phyloP scores from a whole-genome alignment of 2,329 filamentous ascomycete genomes.

The Hypoxylon sp. region DNA sequence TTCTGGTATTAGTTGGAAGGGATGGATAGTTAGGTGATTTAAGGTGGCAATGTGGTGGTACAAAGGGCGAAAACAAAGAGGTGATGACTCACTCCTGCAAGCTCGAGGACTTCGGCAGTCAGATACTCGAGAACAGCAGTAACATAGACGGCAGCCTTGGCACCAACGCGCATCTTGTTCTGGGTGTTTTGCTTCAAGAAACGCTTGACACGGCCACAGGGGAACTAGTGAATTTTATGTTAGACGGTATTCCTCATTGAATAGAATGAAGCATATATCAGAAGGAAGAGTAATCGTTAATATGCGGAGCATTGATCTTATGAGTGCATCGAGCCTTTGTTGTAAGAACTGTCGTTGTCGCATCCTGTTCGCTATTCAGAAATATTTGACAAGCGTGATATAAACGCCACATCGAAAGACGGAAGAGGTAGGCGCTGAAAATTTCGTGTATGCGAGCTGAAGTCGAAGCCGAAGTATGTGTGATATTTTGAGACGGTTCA shows the following conservation, averaged over 20 bases:
- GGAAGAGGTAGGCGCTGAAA: background rate
- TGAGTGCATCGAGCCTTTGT: background rate
- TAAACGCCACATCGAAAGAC: background rate
- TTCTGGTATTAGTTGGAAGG: slow-evolving; percentile 18
- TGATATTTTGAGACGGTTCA: slow-evolving; percentile 10
- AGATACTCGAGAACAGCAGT: slow-evolving; percentile 98
- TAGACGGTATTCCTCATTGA: slow-evolving; percentile 32
- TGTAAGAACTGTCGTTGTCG: slow-evolving; percentile 2
- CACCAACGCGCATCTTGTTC: slow-evolving; percentile 99
- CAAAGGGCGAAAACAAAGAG: slow-evolving; percentile 23
- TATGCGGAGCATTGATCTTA: background rate
- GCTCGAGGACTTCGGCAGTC: slow-evolving; percentile 96
- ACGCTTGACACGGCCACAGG: slow-evolving; percentile 99
- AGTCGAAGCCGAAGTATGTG: slow-evolving; percentile 4
- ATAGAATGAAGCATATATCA: background rate
- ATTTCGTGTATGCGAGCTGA: background rate
- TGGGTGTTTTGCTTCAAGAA: slow-evolving; percentile 99
- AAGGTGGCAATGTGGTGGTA: slow-evolving; percentile 39
- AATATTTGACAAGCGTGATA: slow-evolving; percentile 4
- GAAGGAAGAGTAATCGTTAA: background rate
- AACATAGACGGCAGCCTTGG: slow-evolving; percentile 98
- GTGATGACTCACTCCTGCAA: slow-evolving; percentile 81
- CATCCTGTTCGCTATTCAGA: slow-evolving; percentile 9
- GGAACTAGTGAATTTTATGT: slow-evolving; percentile 75
- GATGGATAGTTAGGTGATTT: slow-evolving; percentile 9